Base-by-base conservation (phyloP, 352 stramenopile species). In the Thalassiosira hispida region DNA sequence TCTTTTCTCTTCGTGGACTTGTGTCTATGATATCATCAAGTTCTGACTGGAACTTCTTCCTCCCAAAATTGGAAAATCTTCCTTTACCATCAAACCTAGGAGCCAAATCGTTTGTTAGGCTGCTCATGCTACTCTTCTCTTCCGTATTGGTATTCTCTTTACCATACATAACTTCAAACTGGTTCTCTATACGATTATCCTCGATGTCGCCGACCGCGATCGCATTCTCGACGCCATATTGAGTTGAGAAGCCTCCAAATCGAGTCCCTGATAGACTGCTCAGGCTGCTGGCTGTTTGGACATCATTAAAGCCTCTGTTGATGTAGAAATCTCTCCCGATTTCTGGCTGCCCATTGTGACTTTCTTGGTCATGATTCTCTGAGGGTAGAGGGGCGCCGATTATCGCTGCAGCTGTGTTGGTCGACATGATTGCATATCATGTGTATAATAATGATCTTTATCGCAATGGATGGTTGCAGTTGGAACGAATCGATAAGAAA, bases 311-410 rank as follows among this genome's bases (percentile, higher is more conserved):
- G 35, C 18, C 40, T 31, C 25, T 29, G 60, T 69, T 69, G 60
- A 68, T 68, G 40, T 42, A 69, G 35, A 69, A 69, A 56, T 57
- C 22, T 20, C 23, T 69, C 38, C 60, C 60, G n/a, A 69, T 53
- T 33, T 69, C 60, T 38, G 40, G 33, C 60, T 38, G n/a, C 18
- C 38, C 40, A 9, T 38, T 38, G 3, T 68, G 9, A 27, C 14
- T 7, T 44, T 69, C 51, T 3, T 60, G 23, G 3, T 60, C 23
- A 0, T 31, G 23, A 60, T 6, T 27, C 2, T 40, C 20, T n/a
- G 51, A 16, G 2, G 23, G 35, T 18, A 14, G 23, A 40, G 51
- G 51, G 8, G 35, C 8, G 5, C 51, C 51, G 31, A 31, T 1
- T 31, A 31, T 16, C 35, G 23, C 1, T 60, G 22, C 35, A 23